These are phyloP conservation scores for Triangularia verruculosa DNA, from an alignment of 2,329 filamentous ascomycete genomes.

Conservation along the genomic window DNA sequence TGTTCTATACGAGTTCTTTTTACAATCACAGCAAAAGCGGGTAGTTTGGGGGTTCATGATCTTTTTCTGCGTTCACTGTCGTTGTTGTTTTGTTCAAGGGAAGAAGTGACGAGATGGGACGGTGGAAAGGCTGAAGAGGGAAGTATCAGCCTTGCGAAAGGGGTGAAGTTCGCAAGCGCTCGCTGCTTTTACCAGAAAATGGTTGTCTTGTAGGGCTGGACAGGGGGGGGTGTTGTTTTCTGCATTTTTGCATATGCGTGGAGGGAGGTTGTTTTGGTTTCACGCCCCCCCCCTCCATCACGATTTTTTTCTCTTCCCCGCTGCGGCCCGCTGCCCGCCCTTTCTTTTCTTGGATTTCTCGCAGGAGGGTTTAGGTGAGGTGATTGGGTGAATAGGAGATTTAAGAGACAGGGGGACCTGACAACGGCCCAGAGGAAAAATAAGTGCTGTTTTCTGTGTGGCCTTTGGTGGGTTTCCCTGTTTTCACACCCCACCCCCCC, in stretches of 20 bases:
- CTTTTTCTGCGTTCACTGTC: not conserved
- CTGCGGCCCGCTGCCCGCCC: conserved; percentile 14
- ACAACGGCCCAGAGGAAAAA: too few species aligned
- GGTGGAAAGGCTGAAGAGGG: conserved; percentile 16
- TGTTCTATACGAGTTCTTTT: not conserved
- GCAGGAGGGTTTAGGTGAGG: conserved; percentile 50
- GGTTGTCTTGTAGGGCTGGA: conserved; percentile 3
- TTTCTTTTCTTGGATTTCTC: conserved; percentile 32
- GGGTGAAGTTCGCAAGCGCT: conserved; percentile 28
- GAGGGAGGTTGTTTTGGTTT: conserved; percentile 22
- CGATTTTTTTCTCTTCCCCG: not conserved
- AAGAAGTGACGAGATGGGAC: not conserved
- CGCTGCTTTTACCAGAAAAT: too few species aligned
- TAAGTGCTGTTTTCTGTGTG: not conserved
- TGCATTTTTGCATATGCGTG: conserved; percentile 11
- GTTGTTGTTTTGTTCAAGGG: not conserved
- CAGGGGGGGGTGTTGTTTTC: not conserved
- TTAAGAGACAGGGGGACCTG: not conserved
- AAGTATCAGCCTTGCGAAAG: conserved; percentile 27
- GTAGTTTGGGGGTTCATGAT: not conserved
- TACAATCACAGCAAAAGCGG: not conserved
- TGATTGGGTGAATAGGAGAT: conserved; percentile 47
- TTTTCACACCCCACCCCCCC: not conserved
- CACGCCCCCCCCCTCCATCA: conserved; percentile 24
- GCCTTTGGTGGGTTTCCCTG: not conserved